Base-by-base conservation (phyloP, 306 rosid species). In the Sechiopsis laciniata region DNA sequence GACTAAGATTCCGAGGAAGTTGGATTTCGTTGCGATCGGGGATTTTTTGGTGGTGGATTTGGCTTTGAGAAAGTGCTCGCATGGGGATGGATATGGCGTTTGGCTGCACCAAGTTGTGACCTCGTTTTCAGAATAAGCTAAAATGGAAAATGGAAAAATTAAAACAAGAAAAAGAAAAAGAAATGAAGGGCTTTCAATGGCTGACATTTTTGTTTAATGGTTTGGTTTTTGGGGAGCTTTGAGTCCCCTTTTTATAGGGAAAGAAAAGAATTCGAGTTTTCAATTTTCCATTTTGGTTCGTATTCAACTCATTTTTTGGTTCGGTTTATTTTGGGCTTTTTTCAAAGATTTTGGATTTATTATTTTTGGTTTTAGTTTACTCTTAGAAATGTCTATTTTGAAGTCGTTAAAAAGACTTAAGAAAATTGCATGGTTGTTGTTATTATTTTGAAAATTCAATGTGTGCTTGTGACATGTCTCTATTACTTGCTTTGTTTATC, bases 1-100 rank as follows among this genome's bases (percentile, higher is more conserved):
- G 29, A 84, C 82, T 2, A 89, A 76, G 1, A 87, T 68, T 58
- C 78, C 73, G 80, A 84, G 73, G 72, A 91, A 91, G 76, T 87
- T 87, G 4, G 96, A 79, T 24, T 87, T 91, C 6, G 15, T 73
- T 57, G 82, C 80, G 16, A 91, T 87, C 70, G 89, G 81, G 9
- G 63, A 59, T 55, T 10, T 62, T 35, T 13, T 12, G 22, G 10
- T 57, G 24, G n/a, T 19, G 77, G 74, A 10, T 54, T 63, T 40
- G 85, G 45, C 8, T 37, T 67, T 82, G 40, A 91, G 77, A 72
- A 83, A 81, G 50, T 84, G 74, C 69, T 91, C 89, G 29, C 97
- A 91, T 73, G 93, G 87, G 3, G 81, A 21, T 54, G 97, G 96
- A 74, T 86, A 54, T 4, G 97, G 97, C 14, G 97, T 91, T 83